Evolutionary conservation across 73 alveolate species (phyloP).

Genomic region (Paramecium biaurelia): DNA sequence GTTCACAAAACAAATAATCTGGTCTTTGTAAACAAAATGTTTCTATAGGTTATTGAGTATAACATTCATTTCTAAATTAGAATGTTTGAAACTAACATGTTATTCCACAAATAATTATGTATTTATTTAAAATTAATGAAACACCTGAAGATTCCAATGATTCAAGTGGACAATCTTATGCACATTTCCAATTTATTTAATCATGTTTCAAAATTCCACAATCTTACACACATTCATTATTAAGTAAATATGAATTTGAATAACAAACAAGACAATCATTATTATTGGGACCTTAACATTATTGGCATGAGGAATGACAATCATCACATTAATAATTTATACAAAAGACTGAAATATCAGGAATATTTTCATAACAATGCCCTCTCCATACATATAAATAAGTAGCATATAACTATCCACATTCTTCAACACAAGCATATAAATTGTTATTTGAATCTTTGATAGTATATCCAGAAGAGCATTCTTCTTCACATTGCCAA

Average conservation of each 20-base stretch:
- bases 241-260: background rate
- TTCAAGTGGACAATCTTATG: background rate
- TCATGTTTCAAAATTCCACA: background rate
- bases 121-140: background rate
- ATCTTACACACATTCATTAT: background rate
- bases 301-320: background rate
- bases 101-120: background rate
- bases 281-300: background rate
- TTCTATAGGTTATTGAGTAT: background rate
- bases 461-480: background rate
- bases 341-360: background rate
- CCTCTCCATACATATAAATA: background rate
- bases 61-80: background rate
- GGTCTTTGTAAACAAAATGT: background rate
- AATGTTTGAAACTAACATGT: background rate
- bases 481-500: background rate
- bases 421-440: background rate
- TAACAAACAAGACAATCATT: background rate
- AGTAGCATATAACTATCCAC: background rate
- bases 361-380: background rate
- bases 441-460: background rate
- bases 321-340: background rate
- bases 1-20: background rate
- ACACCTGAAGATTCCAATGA: background rate
- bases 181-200: background rate